phyloP scores from a whole-genome alignment of 2,329 filamentous ascomycete genomes.

The Hypocrella siamensis region DNA sequence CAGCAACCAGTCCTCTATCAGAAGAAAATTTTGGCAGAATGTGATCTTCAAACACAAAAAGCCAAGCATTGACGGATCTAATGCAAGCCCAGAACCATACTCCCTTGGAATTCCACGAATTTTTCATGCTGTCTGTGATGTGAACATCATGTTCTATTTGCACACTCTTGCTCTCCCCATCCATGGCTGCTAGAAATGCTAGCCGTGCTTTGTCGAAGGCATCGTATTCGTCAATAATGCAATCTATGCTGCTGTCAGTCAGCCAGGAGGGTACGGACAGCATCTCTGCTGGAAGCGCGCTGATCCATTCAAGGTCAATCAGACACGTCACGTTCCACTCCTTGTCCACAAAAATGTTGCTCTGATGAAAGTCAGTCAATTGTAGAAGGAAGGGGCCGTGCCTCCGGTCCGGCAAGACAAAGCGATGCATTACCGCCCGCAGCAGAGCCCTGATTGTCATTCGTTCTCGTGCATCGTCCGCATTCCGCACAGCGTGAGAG shows the following conservation, averaged over 20 bases:
- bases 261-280: slow-evolving; percentile 16
- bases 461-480: slow-evolving; percentile 12
- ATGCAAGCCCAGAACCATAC: slow-evolving; percentile 10
- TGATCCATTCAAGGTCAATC: slow-evolving; percentile 19
- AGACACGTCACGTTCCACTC: slow-evolving; percentile 16
- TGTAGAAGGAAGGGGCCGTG: slow-evolving; percentile 12
- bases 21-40: slow-evolving; percentile 4
- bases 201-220: slow-evolving; percentile 5
- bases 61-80: slow-evolving; percentile 7
- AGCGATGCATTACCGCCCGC: slow-evolving; percentile 11
- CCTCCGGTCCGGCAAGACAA: slow-evolving; percentile 8
- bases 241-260: slow-evolving; percentile 9
- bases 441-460: slow-evolving; percentile 12
- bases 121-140: slow-evolving; percentile 6
- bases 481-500: slow-evolving; percentile 10
- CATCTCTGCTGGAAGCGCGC: slow-evolving; percentile 14
- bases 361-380: slow-evolving; percentile 16
- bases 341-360: slow-evolving; percentile 19
- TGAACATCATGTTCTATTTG: slow-evolving; percentile 5
- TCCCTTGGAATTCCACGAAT: slow-evolving; percentile 8
- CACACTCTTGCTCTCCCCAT: slow-evolving; percentile 3
- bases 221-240: slow-evolving; percentile 6
- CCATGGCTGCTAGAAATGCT: slow-evolving; percentile 6
- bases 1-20: slow-evolving; percentile 3
- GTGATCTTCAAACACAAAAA: slow-evolving; percentile 7